Conservation (phyloP, 1,284 basidiomycete genomes). For the Vanrija humicola region DNA sequence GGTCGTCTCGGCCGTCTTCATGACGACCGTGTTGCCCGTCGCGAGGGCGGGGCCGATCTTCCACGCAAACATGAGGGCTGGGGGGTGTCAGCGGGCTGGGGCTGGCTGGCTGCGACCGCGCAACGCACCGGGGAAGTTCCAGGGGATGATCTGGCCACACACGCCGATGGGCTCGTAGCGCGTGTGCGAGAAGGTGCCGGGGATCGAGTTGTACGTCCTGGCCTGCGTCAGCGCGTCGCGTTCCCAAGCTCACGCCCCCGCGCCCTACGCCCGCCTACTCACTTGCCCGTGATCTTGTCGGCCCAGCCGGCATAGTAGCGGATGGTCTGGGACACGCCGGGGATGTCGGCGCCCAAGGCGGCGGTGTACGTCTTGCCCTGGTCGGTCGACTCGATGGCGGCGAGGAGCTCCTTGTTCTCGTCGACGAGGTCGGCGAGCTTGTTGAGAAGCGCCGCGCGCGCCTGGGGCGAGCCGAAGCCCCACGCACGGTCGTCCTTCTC, state of each 20-base stretch:
- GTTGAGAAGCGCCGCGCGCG: constrained; percentile 69
- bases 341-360: constrained; percentile 75
- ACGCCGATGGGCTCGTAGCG: constrained; percentile 13
- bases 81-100: constrained; percentile 57
- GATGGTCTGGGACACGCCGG: constrained; percentile 71
- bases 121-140: background rate
- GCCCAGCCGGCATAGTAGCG: constrained; percentile 54
- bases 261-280: background rate
- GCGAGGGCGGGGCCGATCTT: constrained; percentile 86
- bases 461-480: constrained; percentile 52
- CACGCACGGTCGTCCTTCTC: constrained; percentile 69
- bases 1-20: constrained; percentile 63
- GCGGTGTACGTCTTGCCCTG: constrained; percentile 78
- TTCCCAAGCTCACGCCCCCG: background rate
- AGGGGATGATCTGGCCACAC: constrained; percentile 3
- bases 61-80: constrained; percentile 84
- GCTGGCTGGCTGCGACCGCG: background rate
- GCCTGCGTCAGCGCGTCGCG: background rate
- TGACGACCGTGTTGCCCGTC: constrained; percentile 43
- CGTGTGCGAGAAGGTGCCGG: constrained; percentile 52
- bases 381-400: constrained; percentile 70
- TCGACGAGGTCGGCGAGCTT: constrained; percentile 90
- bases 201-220: constrained; percentile 13
- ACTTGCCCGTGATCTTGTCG: constrained; percentile 75
- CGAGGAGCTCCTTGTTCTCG: constrained; percentile 62